phyloP scores from a whole-genome alignment of 179 eudicot genomes.

The Beta corolliflora region DNA sequence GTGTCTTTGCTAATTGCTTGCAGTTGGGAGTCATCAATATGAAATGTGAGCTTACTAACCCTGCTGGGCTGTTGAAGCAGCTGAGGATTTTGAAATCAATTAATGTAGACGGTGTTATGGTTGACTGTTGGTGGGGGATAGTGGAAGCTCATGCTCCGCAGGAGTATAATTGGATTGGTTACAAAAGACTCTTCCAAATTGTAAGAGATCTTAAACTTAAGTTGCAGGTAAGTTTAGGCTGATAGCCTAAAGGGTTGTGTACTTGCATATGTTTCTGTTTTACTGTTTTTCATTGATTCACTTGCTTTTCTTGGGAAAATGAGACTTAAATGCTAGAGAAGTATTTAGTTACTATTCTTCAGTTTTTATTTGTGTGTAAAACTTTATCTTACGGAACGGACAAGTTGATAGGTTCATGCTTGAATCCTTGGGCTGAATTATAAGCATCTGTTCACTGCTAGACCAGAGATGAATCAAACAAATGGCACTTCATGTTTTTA shows the following conservation, averaged over 20 bases:
- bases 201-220: slow-evolving; percentile 78
- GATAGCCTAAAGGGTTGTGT: neutral
- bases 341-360: neutral
- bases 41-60: slow-evolving; percentile 88
- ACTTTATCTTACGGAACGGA: no score
- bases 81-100: slow-evolving; percentile 66
- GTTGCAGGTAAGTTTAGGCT: slow-evolving; percentile 60
- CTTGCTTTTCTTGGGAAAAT: neutral
- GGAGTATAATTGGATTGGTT: slow-evolving; percentile 93
- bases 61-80: slow-evolving; percentile 78
- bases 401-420: no score
- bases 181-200: slow-evolving; percentile 81
- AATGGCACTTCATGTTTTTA: no score
- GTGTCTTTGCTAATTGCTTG: slow-evolving; percentile 17
- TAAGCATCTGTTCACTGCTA: no score
- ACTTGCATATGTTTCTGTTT: neutral
- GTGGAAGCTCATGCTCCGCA: slow-evolving; percentile 94
- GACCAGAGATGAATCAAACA: no score
- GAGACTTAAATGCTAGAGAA: neutral
- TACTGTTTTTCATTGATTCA: neutral
- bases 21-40: slow-evolving; percentile 91
- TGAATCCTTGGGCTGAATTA: no score
- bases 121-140: slow-evolving; percentile 98
- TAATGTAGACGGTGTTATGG: slow-evolving; percentile 79
- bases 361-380: neutral